Evolutionary conservation across 1,139 yeast genomes (phyloP).

Genomic region (Kazachstania sp.): DNA sequence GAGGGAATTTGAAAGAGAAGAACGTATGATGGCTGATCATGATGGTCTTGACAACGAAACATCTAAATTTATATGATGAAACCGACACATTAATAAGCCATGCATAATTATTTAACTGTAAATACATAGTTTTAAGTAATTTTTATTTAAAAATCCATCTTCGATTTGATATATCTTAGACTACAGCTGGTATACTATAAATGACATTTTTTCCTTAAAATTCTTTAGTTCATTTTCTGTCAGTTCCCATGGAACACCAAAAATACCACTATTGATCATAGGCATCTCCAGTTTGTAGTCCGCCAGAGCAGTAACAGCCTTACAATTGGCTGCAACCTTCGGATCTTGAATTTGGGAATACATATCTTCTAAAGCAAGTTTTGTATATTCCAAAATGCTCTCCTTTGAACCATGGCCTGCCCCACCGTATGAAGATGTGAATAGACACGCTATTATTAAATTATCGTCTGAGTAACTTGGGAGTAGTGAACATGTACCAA

Average conservation of each 20-base stretch:
- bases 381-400: constrained; percentile 17
- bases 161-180: not conserved
- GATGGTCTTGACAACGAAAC: constrained; percentile 3
- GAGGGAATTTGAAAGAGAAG: constrained; percentile 84
- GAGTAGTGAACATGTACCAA: constrained; percentile 22
- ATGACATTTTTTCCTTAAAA: constrained; percentile 35
- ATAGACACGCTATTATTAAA: constrained; percentile 22
- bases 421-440: constrained; percentile 24
- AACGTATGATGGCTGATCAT: constrained; percentile 11
- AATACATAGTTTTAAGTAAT: not conserved
- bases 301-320: constrained; percentile 7
- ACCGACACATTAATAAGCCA: not conserved
- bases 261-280: constrained; percentile 70
- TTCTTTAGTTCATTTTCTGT: constrained; percentile 46
- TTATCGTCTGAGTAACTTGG: constrained; percentile 18
- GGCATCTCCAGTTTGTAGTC: constrained; percentile 49
- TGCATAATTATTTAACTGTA: not conserved
- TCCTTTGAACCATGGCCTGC: constrained; percentile 12
- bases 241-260: constrained; percentile 67
- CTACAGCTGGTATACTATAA: constrained; percentile 14
- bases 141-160: not conserved
- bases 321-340: not conserved
- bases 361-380: constrained; percentile 13
- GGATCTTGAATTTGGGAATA: constrained; percentile 1
- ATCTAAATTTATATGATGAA: not conserved